phyloP scores from a whole-genome alignment of 495 filamentous ascomycete species.

The Neurospora sp. region DNA sequence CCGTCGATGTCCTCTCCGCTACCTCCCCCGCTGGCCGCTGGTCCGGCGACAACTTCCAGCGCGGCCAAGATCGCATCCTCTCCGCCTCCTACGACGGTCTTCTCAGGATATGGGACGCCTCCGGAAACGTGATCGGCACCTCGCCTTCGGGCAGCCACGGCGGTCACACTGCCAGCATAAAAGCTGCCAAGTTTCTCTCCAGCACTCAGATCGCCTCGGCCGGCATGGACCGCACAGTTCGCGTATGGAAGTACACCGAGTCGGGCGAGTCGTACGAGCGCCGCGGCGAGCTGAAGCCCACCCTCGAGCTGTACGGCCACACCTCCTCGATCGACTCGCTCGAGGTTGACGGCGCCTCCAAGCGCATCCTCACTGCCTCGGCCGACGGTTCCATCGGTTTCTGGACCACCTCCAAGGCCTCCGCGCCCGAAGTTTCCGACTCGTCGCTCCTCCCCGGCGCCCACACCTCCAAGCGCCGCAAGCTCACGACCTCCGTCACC shows the following conservation, averaged over 20 bases:
- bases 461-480: conserved; percentile 63
- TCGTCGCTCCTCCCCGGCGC: conserved; percentile 50
- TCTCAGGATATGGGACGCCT: conserved; percentile 79
- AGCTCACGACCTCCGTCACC: conserved; percentile 52
- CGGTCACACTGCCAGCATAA: conserved; percentile 67
- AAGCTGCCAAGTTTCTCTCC: conserved; percentile 71
- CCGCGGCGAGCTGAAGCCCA: conserved; percentile 57
- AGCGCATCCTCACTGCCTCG: conserved; percentile 72
- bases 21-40: conserved; percentile 53
- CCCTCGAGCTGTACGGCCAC: conserved; percentile 83
- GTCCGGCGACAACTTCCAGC: conserved; percentile 33
- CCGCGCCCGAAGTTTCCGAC: conserved; percentile 59
- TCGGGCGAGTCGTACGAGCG: conserved; percentile 50
- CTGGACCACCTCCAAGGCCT: conserved; percentile 70
- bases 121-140: conserved; percentile 64
- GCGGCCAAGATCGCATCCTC: conserved; percentile 54
- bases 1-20: conserved; percentile 73
- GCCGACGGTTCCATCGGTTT: conserved; percentile 70
- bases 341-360: conserved; percentile 63
- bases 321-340: conserved; percentile 62
- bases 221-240: conserved; percentile 70
- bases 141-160: conserved; percentile 51
- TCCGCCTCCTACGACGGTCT: conserved; percentile 85
- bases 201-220: conserved; percentile 67
- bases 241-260: conserved; percentile 80